phyloP scores from a whole-genome alignment of 2,329 filamentous ascomycete species.

The Colletotrichum karsti region DNA sequence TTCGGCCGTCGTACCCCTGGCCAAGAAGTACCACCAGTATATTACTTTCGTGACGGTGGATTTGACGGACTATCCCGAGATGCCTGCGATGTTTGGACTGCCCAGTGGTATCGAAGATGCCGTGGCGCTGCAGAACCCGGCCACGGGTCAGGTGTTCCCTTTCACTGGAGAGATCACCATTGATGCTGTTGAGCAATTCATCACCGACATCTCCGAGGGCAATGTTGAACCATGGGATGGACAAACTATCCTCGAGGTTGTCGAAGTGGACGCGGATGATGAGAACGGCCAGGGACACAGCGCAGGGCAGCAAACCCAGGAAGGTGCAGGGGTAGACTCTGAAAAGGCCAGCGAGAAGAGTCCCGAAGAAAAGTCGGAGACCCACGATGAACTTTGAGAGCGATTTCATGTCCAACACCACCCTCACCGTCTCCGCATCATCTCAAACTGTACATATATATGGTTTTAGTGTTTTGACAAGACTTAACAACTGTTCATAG shows the following conservation, averaged over 20 bases:
- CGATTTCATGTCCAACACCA: too few species aligned
- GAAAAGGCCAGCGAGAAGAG: not conserved
- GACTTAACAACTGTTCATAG: too few species aligned
- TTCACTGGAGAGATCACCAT: slow-evolving; percentile 39
- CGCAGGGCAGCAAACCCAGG: slow-evolving; percentile 7
- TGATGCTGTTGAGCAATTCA: slow-evolving; percentile 49
- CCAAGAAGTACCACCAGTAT: slow-evolving; percentile 56
- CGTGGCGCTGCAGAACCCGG: slow-evolving; percentile 53
- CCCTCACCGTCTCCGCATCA: too few species aligned
- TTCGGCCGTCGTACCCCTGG: slow-evolving; percentile 42
- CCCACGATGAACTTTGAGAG: slow-evolving; percentile 16
- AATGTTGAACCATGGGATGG: slow-evolving; percentile 49
- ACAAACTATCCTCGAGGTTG: slow-evolving; percentile 18
- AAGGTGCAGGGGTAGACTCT: not conserved
- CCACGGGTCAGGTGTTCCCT: slow-evolving; percentile 53
- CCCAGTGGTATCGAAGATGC: slow-evolving; percentile 35
- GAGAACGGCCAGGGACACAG: not conserved
- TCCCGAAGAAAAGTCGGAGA: not conserved
- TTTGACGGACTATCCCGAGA: slow-evolving; percentile 52
- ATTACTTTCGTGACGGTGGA: slow-evolving; percentile 58
- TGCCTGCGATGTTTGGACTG: slow-evolving; percentile 49
- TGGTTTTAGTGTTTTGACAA: too few species aligned
- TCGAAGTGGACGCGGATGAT: not conserved
- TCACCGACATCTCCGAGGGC: slow-evolving; percentile 53
- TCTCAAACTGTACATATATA: too few species aligned